phyloP scores from a whole-genome alignment of 768 basidiomycete genomes.

The Boletellus sp. region DNA sequence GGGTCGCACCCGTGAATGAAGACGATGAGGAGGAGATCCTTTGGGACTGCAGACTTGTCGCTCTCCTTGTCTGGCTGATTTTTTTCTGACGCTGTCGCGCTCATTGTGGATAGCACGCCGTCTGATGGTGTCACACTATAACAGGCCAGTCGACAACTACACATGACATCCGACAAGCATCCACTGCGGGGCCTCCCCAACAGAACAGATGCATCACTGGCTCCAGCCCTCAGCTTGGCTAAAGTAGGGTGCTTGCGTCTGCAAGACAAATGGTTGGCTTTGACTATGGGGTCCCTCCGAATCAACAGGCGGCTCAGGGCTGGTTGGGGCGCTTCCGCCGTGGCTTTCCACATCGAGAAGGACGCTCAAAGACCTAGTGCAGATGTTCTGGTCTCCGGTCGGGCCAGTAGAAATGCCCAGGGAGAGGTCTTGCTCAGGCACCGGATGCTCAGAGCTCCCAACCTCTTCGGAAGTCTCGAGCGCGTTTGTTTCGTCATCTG shows the following conservation, averaged over 20 bases:
- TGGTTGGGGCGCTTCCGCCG: neutral
- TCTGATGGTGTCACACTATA: conserved; percentile 5
- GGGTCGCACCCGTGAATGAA: conserved; percentile 73
- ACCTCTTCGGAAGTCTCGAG: neutral
- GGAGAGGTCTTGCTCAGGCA: neutral
- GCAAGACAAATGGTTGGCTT: conserved; percentile 37
- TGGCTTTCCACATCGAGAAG: conserved; percentile 1
- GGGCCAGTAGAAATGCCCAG: conserved; percentile 2
- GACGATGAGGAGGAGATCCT: conserved; percentile 58
- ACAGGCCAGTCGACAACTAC: conserved; percentile 1
- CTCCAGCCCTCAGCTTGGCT: conserved; percentile 38
- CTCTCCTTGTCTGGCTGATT: conserved; percentile 7
- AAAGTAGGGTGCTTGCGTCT: conserved; percentile 53
- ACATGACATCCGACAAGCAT: neutral
- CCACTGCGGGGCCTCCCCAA: neutral
- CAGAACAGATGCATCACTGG: conserved; percentile 13
- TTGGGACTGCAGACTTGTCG: conserved; percentile 10
- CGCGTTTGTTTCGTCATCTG: conserved; percentile 19
- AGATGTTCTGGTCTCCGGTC: conserved; percentile 14
- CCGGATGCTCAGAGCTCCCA: neutral
- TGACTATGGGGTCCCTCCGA: conserved; percentile 17
- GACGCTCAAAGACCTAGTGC: conserved; percentile 22
- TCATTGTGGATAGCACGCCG: conserved; percentile 10
- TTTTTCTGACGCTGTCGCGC: conserved; percentile 3
- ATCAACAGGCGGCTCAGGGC: neutral